Percentiles rank a stretch among this genome's conserved stretches.
These are phyloP conservation scores for Phytophthora meadii DNA, from an alignment of 352 stramenopile species.

Conservation along the genomic window DNA sequence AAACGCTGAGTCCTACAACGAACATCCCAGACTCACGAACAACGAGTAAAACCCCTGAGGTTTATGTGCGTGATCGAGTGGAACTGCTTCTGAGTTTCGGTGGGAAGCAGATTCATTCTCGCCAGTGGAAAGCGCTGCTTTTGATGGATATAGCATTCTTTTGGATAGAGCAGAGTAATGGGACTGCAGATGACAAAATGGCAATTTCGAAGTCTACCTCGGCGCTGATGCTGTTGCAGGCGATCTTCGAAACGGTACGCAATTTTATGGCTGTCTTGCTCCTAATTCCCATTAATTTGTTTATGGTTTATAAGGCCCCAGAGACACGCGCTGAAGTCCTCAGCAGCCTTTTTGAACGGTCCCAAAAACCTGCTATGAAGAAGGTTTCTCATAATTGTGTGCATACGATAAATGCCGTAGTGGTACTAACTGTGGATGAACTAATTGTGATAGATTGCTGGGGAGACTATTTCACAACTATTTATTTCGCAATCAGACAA, in stretches of 20 bases:
- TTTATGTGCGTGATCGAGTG: conserved; percentile 43
- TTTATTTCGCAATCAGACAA: conserved; percentile 50
- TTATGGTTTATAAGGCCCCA: conserved; percentile 38
- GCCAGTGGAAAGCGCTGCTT: conserved; percentile 79
- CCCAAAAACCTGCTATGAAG: conserved; percentile 30
- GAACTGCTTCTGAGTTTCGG: conserved; percentile 63
- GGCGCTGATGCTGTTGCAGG: conserved; percentile 38
- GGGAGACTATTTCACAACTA: conserved; percentile 44
- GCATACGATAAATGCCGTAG: not conserved
- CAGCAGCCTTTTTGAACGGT: conserved; percentile 44
- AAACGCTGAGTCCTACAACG: conserved; percentile 13
- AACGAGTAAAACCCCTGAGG: conserved; percentile 29
- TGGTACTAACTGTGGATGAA: conserved; percentile 1
- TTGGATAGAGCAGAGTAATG: conserved; percentile 52
- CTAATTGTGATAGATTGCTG: conserved; percentile 29
- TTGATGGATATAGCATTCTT: conserved; percentile 77
- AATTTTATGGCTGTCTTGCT: not conserved
- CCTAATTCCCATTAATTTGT: conserved; percentile 1
- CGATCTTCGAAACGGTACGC: conserved; percentile 50
- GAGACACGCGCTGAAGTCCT: conserved; percentile 64
- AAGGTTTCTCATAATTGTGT: conserved; percentile 25
- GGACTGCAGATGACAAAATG: conserved; percentile 2
- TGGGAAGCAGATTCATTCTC: conserved; percentile 70
- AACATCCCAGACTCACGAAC: conserved; percentile 1
- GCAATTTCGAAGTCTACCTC: conserved; percentile 22